Conservation (phyloP, 2,329 filamentous ascomycete genomes). For the Pseudogymnoascus sp. region DNA sequence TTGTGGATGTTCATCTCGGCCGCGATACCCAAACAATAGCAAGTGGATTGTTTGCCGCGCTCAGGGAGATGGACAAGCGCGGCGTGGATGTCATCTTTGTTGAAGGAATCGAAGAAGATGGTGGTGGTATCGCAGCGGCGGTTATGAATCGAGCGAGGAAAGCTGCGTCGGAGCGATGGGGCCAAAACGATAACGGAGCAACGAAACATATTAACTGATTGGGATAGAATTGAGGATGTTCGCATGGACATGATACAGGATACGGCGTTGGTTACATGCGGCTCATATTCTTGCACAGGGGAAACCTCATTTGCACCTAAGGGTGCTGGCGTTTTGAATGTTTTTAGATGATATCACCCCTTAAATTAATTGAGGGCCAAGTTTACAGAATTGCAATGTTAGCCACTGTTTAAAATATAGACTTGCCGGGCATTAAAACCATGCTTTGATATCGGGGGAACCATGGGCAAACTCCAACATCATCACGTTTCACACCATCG, state of each 20-base stretch:
- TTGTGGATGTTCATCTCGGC: conserved; percentile 65
- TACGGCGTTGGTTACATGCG: neutral
- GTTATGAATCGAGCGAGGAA: conserved; percentile 79
- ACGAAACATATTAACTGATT: neutral
- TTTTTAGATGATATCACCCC: neutral
- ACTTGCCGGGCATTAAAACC: neutral
- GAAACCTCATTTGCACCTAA: neutral
- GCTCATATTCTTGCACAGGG: neutral
- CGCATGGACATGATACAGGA: neutral
- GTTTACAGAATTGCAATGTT: neutral
- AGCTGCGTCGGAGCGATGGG: conserved; percentile 45
- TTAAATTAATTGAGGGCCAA: neutral
- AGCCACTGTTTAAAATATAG: neutral
- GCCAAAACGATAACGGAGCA: neutral
- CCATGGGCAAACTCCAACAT: neutral
- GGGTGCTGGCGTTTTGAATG: neutral
- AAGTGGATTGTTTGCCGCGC: conserved; percentile 75
- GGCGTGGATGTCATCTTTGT: conserved; percentile 80
- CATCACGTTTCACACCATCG: neutral
- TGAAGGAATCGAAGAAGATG: conserved; percentile 67
- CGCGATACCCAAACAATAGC: conserved; percentile 65
- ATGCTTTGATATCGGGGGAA: neutral
- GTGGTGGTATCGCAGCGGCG: conserved; percentile 74
- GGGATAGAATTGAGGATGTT: neutral
- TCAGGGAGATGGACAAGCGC: conserved; percentile 74